Evolutionary conservation across 495 filamentous ascomycete species (phyloP), one percentile per base, ranked within the genome.

Genomic region (Xylaria cubensis): DNA sequence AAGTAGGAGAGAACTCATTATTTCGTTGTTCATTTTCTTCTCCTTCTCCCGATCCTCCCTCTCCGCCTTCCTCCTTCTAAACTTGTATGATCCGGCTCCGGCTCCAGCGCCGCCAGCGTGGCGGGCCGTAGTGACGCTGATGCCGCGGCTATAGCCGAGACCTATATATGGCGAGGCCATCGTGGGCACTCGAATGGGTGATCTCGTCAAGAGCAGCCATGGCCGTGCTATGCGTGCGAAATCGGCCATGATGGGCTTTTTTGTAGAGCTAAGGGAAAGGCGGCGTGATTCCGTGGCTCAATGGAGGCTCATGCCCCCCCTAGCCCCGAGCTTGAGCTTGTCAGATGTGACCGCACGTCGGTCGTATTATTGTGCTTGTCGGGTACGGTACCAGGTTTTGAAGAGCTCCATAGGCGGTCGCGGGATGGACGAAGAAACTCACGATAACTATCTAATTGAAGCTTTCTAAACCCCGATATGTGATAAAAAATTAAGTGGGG

Each of bases 41-140:
- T 92, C 91, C 67, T 94, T 93, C 90, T 73, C 89, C 92, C 80
- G 94, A 92, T 92, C 90, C 95, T 77, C 8, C 3, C 4, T 7
- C 0, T 13, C 12, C 1, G 0, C 3, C 26, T 13, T 26, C 24
- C 82, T 95, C 70, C 91, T 6, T 17, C 17, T 17, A 48, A 29
- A 29, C 26, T 29, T 29, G 26, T 29, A 2, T 29, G 26, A 1
- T 29, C 2, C 26, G 26, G 2, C 26, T 29, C 26, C 2, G 2
- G 26, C 26, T 29, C 2, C 26, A 2, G 2, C 26, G 1, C 26
- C 2, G 2, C 1, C 26, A 29, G 26, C 1, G 26, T 2, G 46
- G 56, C 53, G 34, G 34, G 67, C 46, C 8, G 68, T 5, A 15
- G 69, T 71, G 10, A 61, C 19, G 69, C 69, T 71, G 70, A 72